A percentile compares a stretch with the other conserved stretches of the same genome.
These are phyloP conservation scores for Agaricus subrufescens DNA, from an alignment of 768 basidiomycete genomes.

Conservation along the genomic window DNA sequence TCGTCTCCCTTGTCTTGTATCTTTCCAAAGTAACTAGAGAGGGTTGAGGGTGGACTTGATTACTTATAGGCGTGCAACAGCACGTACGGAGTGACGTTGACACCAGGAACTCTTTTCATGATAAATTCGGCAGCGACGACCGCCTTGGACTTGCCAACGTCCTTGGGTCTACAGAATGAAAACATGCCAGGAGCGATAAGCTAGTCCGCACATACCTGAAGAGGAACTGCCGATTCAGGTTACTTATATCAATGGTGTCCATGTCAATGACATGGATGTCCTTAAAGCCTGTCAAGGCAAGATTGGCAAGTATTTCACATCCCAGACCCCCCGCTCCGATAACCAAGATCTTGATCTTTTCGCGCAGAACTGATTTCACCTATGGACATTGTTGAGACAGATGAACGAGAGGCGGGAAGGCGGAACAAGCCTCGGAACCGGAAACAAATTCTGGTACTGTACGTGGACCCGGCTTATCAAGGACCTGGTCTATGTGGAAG, in stretches of 20 bases:
- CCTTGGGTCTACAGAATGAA: constrained; percentile 55
- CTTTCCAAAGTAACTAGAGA: constrained; percentile 83
- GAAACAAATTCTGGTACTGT: constrained; percentile 82
- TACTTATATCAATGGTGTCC: constrained; percentile 99
- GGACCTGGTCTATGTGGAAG: constrained; percentile 79
- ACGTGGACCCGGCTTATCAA: constrained; percentile 84
- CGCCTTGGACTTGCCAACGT: constrained; percentile 94
- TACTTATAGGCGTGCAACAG: background rate
- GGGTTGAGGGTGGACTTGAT: background rate
- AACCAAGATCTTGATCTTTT: constrained; percentile 87
- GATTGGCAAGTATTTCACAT: constrained; percentile 95
- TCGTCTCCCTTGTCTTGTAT: constrained; percentile 96
- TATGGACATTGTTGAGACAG: constrained; percentile 22
- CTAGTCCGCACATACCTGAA: constrained; percentile 62
- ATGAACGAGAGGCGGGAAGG: background rate
- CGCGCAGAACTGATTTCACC: constrained; percentile 86
- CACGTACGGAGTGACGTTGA: constrained; percentile 91
- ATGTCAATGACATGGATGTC: constrained; percentile 99
- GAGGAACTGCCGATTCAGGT: constrained; percentile 96
- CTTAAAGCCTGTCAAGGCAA: constrained; percentile 94
- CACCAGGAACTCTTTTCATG: constrained; percentile 93
- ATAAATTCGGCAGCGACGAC: constrained; percentile 93
- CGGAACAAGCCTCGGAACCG: constrained; percentile 62
- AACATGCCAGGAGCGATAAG: background rate
- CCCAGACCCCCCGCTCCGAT: constrained; percentile 98